Base-by-base conservation (phyloP, 345 rosid genomes). In the Trapa incisa region DNA sequence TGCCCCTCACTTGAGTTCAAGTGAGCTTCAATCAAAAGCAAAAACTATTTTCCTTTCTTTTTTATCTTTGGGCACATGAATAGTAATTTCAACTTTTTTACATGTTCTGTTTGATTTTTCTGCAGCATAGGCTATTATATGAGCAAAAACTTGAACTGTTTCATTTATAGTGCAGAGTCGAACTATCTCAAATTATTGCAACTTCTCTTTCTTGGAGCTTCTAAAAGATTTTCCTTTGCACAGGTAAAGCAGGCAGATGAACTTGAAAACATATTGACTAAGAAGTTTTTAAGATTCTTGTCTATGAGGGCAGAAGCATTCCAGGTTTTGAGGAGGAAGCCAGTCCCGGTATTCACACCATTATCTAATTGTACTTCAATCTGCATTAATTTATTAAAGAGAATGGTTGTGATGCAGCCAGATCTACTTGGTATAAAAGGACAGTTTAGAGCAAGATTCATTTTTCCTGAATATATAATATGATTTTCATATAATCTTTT, bases 261-360 rank as follows among this genome's bases (percentile, higher is more conserved):
- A 81, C 92, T 94, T 67, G 97, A 94, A 79, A 94, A 91, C 74
- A 94, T 94, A 67, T 78, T 94, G 76, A 78, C 96, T 39, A 94
- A 89, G 70, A 94, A 91, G 71, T 94, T 94, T 65, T 90, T 94
- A 56, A 82, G 96, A 77, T 94, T 94, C 82, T 80, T 94, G 84
- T 94, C 99, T n/a, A 94, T 94, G 96, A 89, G 99, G 70, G 96
- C 99, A 73, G 97, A 94, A 79, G 99, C 97, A 71, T 91, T 94
- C 83, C 97, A 87, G 77, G 97, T 94, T 63, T 78, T 91, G 70
- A 83, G 99, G 74, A 85, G 99, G 79, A 94, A 91, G 76, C 99
- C 99, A 11, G 94, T 91, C 5, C 96, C 89, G 93, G 97, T 87
- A 76, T 36, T 16, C 65, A 22, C 54, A 38, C 67, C 42, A 8